Evolutionary conservation across 2,329 filamentous ascomycete species (phyloP).

Genomic region (Mycosphaerelloides madeirae): DNA sequence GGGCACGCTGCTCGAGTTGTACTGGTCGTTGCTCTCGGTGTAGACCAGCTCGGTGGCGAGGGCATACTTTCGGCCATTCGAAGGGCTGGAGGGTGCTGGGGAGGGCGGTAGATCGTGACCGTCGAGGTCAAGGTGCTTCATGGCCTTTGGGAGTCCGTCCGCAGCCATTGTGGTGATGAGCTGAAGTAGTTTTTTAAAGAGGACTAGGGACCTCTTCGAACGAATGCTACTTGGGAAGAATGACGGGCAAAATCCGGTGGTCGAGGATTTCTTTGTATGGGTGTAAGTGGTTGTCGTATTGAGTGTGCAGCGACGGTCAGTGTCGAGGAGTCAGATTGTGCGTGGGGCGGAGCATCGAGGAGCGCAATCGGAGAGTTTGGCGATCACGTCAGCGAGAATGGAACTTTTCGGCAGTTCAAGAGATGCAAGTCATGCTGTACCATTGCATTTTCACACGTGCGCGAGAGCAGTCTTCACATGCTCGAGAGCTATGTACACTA

Average conservation of each 20-base stretch:
- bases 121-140: conserved; percentile 64
- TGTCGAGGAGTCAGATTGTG: not conserved
- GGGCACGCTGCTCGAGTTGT: conserved; percentile 90
- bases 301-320: not conserved
- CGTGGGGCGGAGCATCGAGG: too few species aligned
- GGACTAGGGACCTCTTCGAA: conserved; percentile 31
- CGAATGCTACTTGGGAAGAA: conserved; percentile 22
- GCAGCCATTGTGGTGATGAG: conserved; percentile 25
- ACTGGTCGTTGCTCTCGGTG: conserved; percentile 93
- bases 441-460: too few species aligned
- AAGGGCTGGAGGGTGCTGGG: conserved; percentile 85
- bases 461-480: not conserved
- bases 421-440: too few species aligned
- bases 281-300: not conserved
- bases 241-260: conserved; percentile 22
- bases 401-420: too few species aligned
- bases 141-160: conserved; percentile 35
- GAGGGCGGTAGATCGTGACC: conserved; percentile 85
- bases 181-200: conserved; percentile 29
- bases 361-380: too few species aligned
- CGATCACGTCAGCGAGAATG: too few species aligned
- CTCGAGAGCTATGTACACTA: not conserved
- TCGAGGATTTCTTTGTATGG: not conserved
- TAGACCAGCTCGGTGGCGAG: conserved; percentile 95
- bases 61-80: conserved; percentile 81